A percentile compares a stretch with the other conserved stretches of the same genome.
phyloP scores from a whole-genome alignment of 192 early-diverging fungal species.

The Anaeromyces robustus region DNA sequence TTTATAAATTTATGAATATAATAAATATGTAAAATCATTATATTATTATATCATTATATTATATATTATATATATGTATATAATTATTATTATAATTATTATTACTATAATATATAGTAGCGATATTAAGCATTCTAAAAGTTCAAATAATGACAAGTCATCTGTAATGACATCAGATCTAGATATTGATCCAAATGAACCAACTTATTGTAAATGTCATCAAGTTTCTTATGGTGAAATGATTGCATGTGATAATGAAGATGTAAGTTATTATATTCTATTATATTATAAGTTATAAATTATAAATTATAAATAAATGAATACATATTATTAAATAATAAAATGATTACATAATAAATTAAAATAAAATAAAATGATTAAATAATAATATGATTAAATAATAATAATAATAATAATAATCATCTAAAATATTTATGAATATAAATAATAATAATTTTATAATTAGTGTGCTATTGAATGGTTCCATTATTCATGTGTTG shows the following conservation, averaged over 20 bases:
- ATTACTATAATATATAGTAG: constrained; percentile 25
- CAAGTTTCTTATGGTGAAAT: constrained; percentile 95
- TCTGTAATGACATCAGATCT: background rate
- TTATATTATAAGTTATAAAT: no score
- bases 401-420: no score
- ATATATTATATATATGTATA: no score
- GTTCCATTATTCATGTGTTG: constrained; percentile 93
- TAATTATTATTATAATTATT: constrained; percentile 16
- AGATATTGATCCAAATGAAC: constrained; percentile 86
- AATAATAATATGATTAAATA: no score
- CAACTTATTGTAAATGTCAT: constrained; percentile 87
- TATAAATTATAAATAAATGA: no score
- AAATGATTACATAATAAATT: no score
- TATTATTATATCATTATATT: constrained; percentile 23
- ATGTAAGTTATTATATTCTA: constrained; percentile 24
- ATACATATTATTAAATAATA: no score
- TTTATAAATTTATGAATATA: constrained; percentile 4
- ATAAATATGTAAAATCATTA: constrained; percentile 30
- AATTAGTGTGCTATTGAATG: constrained; percentile 81
- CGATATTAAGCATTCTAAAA: constrained; percentile 7
- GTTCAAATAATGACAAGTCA: constrained; percentile 22
- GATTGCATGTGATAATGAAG: constrained; percentile 84
- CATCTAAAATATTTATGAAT: no score
- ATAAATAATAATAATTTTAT: no score
- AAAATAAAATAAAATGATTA: no score